Percentiles rank a stretch among this genome's conserved stretches.
phyloP scores from a whole-genome alignment of 345 rosid genomes.

The Boechera retrofracta region DNA sequence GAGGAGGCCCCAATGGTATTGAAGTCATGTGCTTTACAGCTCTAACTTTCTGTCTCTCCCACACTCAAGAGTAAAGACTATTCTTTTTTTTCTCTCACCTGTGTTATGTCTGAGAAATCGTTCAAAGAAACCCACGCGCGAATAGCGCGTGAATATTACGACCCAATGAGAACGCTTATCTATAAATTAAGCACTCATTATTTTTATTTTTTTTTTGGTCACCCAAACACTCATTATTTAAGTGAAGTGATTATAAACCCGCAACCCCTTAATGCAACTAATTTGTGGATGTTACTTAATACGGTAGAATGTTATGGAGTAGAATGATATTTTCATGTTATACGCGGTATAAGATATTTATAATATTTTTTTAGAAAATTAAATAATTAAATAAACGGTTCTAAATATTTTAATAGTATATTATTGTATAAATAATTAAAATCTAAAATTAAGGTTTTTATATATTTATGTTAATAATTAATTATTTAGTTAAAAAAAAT shows the following conservation, averaged over 20 bases:
- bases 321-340: no score
- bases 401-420: no score
- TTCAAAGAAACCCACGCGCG: conserved; percentile 33
- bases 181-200: background rate
- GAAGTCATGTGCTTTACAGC: conserved; percentile 69
- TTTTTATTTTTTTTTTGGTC: no score
- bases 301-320: no score
- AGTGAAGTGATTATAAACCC: background rate
- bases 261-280: background rate
- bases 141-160: background rate
- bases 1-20: conserved; percentile 54
- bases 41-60: conserved; percentile 28
- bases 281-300: background rate
- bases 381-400: no score
- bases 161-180: conserved; percentile 4
- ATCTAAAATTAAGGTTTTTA: no score
- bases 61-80: conserved; percentile 27
- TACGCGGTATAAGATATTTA: no score
- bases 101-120: conserved; percentile 12
- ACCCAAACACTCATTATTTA: background rate
- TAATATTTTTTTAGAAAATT: no score
- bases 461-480: no score
- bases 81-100: conserved; percentile 5
- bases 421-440: no score
- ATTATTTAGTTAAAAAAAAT: no score